Percentiles rank a stretch among this genome's conserved stretches.
phyloP scores from a whole-genome alignment of 2,329 filamentous ascomycete species.

The Fusarium sp. region DNA sequence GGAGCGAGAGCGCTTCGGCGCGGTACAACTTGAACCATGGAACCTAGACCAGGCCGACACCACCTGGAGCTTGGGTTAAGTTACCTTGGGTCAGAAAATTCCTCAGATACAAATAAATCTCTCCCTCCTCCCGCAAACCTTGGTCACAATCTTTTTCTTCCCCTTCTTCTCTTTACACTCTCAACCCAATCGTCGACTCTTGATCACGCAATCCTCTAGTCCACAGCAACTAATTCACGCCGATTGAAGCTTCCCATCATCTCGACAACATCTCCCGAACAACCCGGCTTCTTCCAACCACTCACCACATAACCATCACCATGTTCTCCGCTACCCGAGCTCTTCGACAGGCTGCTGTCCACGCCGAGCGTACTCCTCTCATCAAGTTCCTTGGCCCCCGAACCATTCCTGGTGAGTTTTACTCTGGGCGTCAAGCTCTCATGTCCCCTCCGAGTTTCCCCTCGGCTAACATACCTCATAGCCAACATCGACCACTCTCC shows the following conservation, averaged over 20 bases:
- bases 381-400: conserved; percentile 70
- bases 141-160: conserved; percentile 3
- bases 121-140: conserved; percentile 31
- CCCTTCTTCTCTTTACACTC: conserved; percentile 20
- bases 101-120: conserved; percentile 42
- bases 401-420: conserved; percentile 62
- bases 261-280: conserved; percentile 23
- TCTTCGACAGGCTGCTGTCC: conserved; percentile 66
- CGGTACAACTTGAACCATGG: conserved; percentile 23
- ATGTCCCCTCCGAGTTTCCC: neutral
- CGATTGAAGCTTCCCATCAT: neutral
- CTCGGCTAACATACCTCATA: conserved; percentile 50
- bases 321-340: conserved; percentile 65
- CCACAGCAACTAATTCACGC: neutral
- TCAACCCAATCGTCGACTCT: conserved; percentile 1
- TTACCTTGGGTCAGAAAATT: conserved; percentile 35
- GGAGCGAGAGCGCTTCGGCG: conserved; percentile 29
- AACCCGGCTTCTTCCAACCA: conserved; percentile 16
- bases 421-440: neutral
- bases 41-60: neutral
- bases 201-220: neutral
- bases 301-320: conserved; percentile 22
- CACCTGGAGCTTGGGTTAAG: neutral
- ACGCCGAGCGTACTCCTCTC: conserved; percentile 66
- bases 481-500: conserved; percentile 76